Evolutionary conservation across 2,329 filamentous ascomycete genomes (phyloP).

Genomic region (Sclerotinia subarctica): DNA sequence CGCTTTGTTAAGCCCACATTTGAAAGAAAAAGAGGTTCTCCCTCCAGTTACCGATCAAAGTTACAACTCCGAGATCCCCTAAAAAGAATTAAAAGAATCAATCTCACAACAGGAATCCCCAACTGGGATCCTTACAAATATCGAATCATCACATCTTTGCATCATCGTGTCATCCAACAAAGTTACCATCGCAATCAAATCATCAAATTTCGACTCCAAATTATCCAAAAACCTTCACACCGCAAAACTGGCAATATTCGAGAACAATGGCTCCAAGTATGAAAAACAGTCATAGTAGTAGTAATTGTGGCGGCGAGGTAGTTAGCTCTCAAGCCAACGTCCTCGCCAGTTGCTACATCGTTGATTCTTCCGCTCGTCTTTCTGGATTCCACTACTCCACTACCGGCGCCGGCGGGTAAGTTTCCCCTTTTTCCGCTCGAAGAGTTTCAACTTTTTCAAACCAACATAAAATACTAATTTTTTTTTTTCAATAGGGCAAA

Average conservation of each 20-base stretch:
- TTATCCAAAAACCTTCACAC: conserved; percentile 21
- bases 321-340: conserved; percentile 62
- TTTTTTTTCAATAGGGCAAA: conserved; percentile 59
- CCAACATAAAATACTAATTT: conserved; percentile 28
- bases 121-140: not conserved
- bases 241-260: conserved; percentile 38
- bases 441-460: not conserved
- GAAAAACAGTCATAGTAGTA: conserved; percentile 54
- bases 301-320: conserved; percentile 66
- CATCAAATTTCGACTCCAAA: not conserved
- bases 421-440: conserved; percentile 12
- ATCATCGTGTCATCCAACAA: not conserved
- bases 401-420: conserved; percentile 76
- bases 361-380: conserved; percentile 68
- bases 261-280: conserved; percentile 38
- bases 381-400: conserved; percentile 93
- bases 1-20: not conserved
- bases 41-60: not conserved
- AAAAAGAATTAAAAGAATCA: not conserved
- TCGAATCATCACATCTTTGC: not conserved
- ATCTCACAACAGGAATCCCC: not conserved
- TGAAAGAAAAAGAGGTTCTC: not conserved
- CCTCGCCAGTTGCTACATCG: conserved; percentile 88
- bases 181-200: conserved; percentile 15
- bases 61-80: not conserved